A percentile compares a stretch with the other conserved stretches of the same genome.
Conservation (phyloP, 768 basidiomycete species). For the Lanmaoa pseudosensibilis region DNA sequence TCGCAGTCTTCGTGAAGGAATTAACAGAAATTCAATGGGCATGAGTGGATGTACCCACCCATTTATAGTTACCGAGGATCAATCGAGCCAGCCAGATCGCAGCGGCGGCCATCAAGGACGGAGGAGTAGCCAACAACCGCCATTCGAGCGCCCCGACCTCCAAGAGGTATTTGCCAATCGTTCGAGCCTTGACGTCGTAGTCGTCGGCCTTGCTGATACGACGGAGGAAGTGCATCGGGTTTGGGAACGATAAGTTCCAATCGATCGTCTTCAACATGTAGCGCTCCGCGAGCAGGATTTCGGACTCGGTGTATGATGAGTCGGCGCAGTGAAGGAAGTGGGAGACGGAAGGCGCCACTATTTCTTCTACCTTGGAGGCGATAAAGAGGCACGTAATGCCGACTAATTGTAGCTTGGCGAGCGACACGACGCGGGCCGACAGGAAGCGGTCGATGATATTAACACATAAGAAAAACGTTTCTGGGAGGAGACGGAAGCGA, state of each 20-base stretch:
- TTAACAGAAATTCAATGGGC: not conserved
- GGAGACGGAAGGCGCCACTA: slow-evolving; percentile 78
- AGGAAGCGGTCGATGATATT: slow-evolving; percentile 85
- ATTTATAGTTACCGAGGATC: slow-evolving; percentile 74
- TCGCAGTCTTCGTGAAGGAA: slow-evolving; percentile 59
- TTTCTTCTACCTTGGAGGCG: slow-evolving; percentile 91
- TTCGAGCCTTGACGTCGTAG: slow-evolving; percentile 82
- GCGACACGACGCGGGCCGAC: slow-evolving; percentile 67
- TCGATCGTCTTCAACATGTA: slow-evolving; percentile 84
- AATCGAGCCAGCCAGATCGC: slow-evolving; percentile 84
- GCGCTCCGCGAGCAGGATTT: slow-evolving; percentile 86
- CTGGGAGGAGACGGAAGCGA: slow-evolving; percentile 82
- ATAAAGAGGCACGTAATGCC: slow-evolving; percentile 87
- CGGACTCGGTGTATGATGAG: slow-evolving; percentile 69
- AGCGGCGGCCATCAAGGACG: slow-evolving; percentile 80
- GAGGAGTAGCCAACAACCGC: slow-evolving; percentile 68
- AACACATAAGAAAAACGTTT: slow-evolving; percentile 86
- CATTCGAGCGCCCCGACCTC: slow-evolving; percentile 85
- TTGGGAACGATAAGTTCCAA: slow-evolving; percentile 85
- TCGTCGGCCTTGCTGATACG: slow-evolving; percentile 92
- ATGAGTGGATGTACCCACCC: slow-evolving; percentile 59
- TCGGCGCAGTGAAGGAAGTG: slow-evolving; percentile 84
- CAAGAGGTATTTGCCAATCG: slow-evolving; percentile 87
- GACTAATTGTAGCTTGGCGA: slow-evolving; percentile 87
- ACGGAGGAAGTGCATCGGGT: slow-evolving; percentile 85